phyloP scores from a whole-genome alignment of 352 stramenopile species.

The Phytophthora idaei region DNA sequence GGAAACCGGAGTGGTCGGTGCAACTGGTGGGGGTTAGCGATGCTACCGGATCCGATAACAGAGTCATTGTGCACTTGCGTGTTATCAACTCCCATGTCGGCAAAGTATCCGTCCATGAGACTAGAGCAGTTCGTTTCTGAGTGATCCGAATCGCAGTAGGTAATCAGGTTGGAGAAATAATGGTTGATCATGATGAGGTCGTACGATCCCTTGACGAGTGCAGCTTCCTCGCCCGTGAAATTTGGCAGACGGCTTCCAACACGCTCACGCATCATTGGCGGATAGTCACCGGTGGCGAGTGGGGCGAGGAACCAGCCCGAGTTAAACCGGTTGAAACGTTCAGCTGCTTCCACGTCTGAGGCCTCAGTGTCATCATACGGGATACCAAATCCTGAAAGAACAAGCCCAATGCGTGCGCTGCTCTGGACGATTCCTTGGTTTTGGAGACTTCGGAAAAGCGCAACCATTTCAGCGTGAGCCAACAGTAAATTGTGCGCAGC shows the following conservation, averaged over 20 bases:
- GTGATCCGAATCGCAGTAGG: conserved; percentile 45
- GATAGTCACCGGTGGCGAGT: conserved; percentile 92
- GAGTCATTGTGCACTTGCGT: conserved; percentile 52
- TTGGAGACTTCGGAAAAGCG: conserved; percentile 87
- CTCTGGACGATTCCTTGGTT: conserved; percentile 29
- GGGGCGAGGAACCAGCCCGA: conserved; percentile 93
- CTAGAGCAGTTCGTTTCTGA: conserved; percentile 46
- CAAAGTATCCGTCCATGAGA: conserved; percentile 40
- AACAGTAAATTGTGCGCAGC: conserved; percentile 90
- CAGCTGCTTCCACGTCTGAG: conserved; percentile 59
- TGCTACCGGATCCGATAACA: conserved; percentile 36
- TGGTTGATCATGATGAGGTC: conserved; percentile 98
- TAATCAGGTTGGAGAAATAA: conserved; percentile 78
- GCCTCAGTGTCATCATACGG: conserved; percentile 73
- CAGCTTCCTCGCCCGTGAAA: conserved; percentile 85
- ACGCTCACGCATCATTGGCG: conserved; percentile 86
- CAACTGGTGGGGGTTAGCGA: conserved; percentile 30
- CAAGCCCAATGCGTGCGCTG: conserved; percentile 88
- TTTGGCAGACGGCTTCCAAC: conserved; percentile 78
- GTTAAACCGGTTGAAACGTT: conserved; percentile 88
- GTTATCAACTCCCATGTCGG: conserved; percentile 54
- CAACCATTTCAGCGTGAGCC: conserved; percentile 87
- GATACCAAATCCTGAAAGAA: conserved; percentile 83
- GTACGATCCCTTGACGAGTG: conserved; percentile 77
- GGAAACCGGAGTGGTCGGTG: conserved; percentile 44